phyloP scores from a whole-genome alignment of 495 filamentous ascomycete genomes.

The Aspergillus saccharolyticus region DNA sequence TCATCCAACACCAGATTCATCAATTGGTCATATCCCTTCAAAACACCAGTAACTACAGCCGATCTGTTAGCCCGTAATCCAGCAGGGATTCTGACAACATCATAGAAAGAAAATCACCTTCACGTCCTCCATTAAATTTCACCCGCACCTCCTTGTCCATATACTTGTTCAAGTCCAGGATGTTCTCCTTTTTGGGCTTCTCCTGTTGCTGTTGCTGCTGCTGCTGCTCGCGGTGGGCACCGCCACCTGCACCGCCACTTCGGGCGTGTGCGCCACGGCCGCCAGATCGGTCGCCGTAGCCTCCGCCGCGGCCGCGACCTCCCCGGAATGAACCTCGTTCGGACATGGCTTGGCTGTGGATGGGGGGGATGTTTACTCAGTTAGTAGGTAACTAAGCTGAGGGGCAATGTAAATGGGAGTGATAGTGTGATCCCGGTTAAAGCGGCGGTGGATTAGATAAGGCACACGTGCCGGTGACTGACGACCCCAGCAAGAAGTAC shows the following conservation, averaged over 20 bases:
- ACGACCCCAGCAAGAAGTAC: no score
- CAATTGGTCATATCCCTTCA: conserved; percentile 93
- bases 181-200: conserved; percentile 96
- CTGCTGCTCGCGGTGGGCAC: conserved; percentile 47
- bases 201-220: conserved; percentile 65
- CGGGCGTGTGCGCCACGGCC: conserved; percentile 34
- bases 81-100: conserved; percentile 7
- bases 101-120: conserved; percentile 56
- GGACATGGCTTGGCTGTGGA: conserved; percentile 48
- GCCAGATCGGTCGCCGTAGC: conserved; percentile 30
- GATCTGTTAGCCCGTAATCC: conserved; percentile 8
- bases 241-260: conserved; percentile 48
- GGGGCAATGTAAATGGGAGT: not conserved
- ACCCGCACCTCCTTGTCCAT: conserved; percentile 93
- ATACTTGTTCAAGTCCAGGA: conserved; percentile 89
- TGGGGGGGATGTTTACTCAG: conserved; percentile 6
- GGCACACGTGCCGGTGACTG: not conserved
- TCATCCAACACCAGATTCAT: conserved; percentile 98
- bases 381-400: no score
- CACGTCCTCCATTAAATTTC: conserved; percentile 92
- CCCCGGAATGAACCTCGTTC: conserved; percentile 65
- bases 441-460: conserved; percentile 6
- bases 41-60: conserved; percentile 66
- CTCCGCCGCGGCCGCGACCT: conserved; percentile 44
- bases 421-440: conserved; percentile 4